Evolutionary conservation across 2,329 filamentous ascomycete genomes (phyloP).

Genomic region (Claviceps citrina): DNA sequence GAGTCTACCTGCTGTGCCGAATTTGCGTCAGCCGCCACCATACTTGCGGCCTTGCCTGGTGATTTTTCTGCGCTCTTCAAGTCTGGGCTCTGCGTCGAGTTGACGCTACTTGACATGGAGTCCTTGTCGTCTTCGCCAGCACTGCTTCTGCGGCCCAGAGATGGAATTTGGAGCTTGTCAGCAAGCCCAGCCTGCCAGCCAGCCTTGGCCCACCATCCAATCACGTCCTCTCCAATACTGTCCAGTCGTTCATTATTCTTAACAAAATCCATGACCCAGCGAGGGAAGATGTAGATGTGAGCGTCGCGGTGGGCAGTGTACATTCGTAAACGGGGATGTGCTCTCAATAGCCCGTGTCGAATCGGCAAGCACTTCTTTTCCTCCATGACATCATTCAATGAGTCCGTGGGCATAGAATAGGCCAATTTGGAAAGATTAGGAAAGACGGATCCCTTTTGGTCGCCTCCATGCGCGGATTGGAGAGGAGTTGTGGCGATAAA

Average conservation of each 20-base stretch:
- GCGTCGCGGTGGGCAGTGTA: slow-evolving; percentile 75
- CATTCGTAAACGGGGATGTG: slow-evolving; percentile 63
- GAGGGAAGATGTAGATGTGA: slow-evolving; percentile 87
- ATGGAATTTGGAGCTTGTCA: slow-evolving; percentile 58
- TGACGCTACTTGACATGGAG: slow-evolving; percentile 15
- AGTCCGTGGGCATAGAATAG: slow-evolving; percentile 78
- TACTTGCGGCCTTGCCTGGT: background rate
- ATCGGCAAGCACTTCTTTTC: slow-evolving; percentile 58
- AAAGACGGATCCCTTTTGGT: slow-evolving; percentile 45
- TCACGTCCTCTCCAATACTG: slow-evolving; percentile 76
- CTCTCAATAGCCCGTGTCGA: slow-evolving; percentile 59
- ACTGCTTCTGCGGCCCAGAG: slow-evolving; percentile 34
- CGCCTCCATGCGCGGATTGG: slow-evolving; percentile 30
- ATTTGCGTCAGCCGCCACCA: background rate
- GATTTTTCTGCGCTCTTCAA: slow-evolving; percentile 8
- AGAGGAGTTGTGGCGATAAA: slow-evolving; percentile 70
- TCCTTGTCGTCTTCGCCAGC: slow-evolving; percentile 22
- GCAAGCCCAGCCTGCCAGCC: slow-evolving; percentile 74
- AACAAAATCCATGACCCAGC: slow-evolving; percentile 79
- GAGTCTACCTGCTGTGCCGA: slow-evolving; percentile 1
- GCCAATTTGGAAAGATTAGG: slow-evolving; percentile 61
- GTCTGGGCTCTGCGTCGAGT: slow-evolving; percentile 14
- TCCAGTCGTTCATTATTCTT: slow-evolving; percentile 67
- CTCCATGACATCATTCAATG: slow-evolving; percentile 68
- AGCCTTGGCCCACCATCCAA: slow-evolving; percentile 92